These are phyloP conservation scores for Globisporangium spiculum DNA, from an alignment of 352 stramenopile species.

Conservation along the genomic window DNA sequence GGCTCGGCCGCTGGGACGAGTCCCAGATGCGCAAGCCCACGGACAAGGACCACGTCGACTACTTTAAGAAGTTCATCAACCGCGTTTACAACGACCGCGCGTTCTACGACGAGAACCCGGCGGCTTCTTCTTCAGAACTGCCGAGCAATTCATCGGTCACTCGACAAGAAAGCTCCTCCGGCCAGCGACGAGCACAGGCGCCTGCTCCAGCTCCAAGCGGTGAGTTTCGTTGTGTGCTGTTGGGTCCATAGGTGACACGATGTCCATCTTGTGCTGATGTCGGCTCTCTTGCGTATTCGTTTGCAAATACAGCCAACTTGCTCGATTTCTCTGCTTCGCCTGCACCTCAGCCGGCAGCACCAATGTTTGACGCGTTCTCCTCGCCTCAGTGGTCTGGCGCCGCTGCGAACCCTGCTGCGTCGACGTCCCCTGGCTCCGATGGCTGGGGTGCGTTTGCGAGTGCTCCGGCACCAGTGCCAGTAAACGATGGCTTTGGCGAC, in stretches of 20 bases:
- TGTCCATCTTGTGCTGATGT: background rate
- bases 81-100: slow-evolving; percentile 78
- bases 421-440: slow-evolving; percentile 12
- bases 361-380: slow-evolving; percentile 45
- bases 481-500: slow-evolving; percentile 37
- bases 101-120: slow-evolving; percentile 63
- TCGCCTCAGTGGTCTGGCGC: slow-evolving; percentile 11
- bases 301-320: slow-evolving; percentile 33
- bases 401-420: slow-evolving; percentile 12
- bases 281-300: background rate
- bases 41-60: slow-evolving; percentile 74
- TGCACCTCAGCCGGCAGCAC: slow-evolving; percentile 19
- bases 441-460: slow-evolving; percentile 33
- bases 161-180: slow-evolving; percentile 14
- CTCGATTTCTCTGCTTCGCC: slow-evolving; percentile 46
- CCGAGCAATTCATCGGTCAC: background rate
- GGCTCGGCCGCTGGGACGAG: slow-evolving; percentile 40
- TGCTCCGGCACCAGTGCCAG: slow-evolving; percentile 20
- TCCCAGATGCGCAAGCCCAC: slow-evolving; percentile 61
- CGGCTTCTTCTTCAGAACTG: background rate
- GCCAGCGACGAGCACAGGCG: slow-evolving; percentile 3
- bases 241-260: background rate
- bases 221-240: background rate
- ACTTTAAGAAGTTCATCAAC: slow-evolving; percentile 87
- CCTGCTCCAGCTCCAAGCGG: slow-evolving; percentile 5